phyloP scores from a whole-genome alignment of 2,329 filamentous ascomycete genomes.

The Trichothecium sympodiale region DNA sequence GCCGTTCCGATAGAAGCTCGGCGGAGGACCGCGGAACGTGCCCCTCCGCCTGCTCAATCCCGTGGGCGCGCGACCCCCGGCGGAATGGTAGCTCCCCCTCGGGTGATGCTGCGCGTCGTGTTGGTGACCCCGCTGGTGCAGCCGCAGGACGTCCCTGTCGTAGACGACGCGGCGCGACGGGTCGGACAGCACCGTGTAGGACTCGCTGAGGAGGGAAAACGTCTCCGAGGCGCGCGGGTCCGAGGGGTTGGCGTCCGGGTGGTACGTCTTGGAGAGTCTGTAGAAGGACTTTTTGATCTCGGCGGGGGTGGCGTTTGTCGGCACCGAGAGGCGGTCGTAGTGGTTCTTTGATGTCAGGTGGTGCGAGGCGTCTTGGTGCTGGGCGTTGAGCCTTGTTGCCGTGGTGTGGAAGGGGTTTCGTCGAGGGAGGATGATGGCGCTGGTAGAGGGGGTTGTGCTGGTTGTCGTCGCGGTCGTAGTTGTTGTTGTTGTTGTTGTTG shows the following conservation, averaged over 20 bases:
- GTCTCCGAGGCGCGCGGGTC: slow-evolving; percentile 62
- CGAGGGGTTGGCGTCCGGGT: slow-evolving; percentile 79
- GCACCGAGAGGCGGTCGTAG: slow-evolving; percentile 74
- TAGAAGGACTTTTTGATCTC: slow-evolving; percentile 96
- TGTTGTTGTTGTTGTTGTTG: too few relatives aligned
- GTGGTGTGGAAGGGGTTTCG: too few relatives aligned
- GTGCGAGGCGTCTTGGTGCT: too few relatives aligned
- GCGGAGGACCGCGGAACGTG: slow-evolving; percentile 75
- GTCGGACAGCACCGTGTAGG: slow-evolving; percentile 67
- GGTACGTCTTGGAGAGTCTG: slow-evolving; percentile 77
- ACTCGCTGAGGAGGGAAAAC: slow-evolving; percentile 77
- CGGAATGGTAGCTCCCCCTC: slow-evolving; percentile 45
- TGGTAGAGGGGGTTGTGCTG: not conserved
- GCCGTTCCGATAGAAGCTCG: slow-evolving; percentile 74
- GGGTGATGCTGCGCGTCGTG: slow-evolving; percentile 13
- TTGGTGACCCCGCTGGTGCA: slow-evolving; percentile 21
- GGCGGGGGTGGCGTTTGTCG: slow-evolving; percentile 52
- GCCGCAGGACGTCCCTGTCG: slow-evolving; percentile 56
- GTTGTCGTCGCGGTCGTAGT: too few relatives aligned
- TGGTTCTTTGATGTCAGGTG: slow-evolving; percentile 44
- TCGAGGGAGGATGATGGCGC: slow-evolving; percentile 4
- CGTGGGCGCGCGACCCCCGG: slow-evolving; percentile 66
- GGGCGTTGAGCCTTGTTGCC: too few relatives aligned
- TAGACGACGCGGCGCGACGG: slow-evolving; percentile 67
- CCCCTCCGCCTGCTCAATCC: slow-evolving; percentile 69